Conservation (phyloP, 768 basidiomycete genomes). For the Suillus paluster region DNA sequence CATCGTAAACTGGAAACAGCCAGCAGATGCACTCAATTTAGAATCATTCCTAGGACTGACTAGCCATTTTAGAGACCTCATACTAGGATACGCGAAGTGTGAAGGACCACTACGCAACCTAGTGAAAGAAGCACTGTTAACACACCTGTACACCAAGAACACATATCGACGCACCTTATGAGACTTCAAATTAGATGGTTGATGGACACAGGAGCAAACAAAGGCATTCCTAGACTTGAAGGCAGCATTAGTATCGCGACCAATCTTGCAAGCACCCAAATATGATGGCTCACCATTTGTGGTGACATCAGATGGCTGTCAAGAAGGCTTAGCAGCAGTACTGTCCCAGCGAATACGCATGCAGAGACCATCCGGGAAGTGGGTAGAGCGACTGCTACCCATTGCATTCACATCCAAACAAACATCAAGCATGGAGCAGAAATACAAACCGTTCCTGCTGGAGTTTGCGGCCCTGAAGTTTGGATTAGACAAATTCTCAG, state of each 20-base stretch:
- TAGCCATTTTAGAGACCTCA: slow-evolving; percentile 38
- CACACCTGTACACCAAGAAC: slow-evolving; percentile 10
- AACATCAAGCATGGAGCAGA: slow-evolving; percentile 35
- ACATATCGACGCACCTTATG: slow-evolving; percentile 29
- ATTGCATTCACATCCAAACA: slow-evolving; percentile 36
- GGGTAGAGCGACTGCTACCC: slow-evolving; percentile 17
- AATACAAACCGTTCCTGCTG: slow-evolving; percentile 38
- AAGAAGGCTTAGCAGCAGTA: slow-evolving; percentile 37
- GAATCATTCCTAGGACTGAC: slow-evolving; percentile 40
- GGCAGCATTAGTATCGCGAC: slow-evolving; percentile 32
- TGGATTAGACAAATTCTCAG: slow-evolving; percentile 33
- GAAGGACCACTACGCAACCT: slow-evolving; percentile 39
- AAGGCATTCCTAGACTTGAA: slow-evolving; percentile 40
- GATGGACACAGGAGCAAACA: too few relatives aligned
- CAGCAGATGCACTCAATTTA: slow-evolving; percentile 33
- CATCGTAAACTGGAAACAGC: slow-evolving; percentile 39
- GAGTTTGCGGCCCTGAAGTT: slow-evolving; percentile 45
- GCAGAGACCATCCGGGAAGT: slow-evolving; percentile 23
- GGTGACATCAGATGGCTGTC: slow-evolving; percentile 38
- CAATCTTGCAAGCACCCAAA: slow-evolving; percentile 33
- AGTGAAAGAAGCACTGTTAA: slow-evolving; percentile 17
- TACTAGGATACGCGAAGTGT: slow-evolving; percentile 37
- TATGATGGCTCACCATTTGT: slow-evolving; percentile 44
- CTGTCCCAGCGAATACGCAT: slow-evolving; percentile 29
- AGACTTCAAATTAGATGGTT: slow-evolving; percentile 15